Base-by-base conservation (phyloP, 2,329 filamentous ascomycete species). In the Blumeriella jaapii region DNA sequence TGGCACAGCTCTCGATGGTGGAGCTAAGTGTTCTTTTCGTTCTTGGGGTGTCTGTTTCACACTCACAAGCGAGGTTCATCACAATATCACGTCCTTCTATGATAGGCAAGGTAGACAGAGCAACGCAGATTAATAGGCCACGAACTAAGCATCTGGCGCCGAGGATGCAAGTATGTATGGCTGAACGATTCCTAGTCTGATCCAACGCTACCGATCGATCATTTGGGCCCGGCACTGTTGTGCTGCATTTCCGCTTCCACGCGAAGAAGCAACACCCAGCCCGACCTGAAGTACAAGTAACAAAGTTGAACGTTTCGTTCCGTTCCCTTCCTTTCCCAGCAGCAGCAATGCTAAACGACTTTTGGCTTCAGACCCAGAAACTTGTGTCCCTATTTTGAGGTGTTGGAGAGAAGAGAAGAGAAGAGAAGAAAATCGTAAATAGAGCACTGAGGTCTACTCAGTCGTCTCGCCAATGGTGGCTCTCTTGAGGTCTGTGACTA, bases 401-500 rank as follows among this genome's bases (percentile, higher is more conserved):
- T 24, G 20, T 32, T 14, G 18, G 4, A 27, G 12, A 11, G 19
- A 25, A 22, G 13, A 16, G 14, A 13, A 22, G 27, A 29, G 16
- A 8, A 10, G 4, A 12, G 13, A 13, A 13, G 13, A 27, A 8
- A 13, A 9, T 27, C n/a, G n/a, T n/a, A n/a, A n/a, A n/a, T n/a
- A n/a, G n/a, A n/a, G 13, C 25, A 13, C 3, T 4, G 22, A 18
- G 6, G 18, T 40, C 38, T 54, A 52, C 41, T 44, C 59, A 15
- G 25, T 7, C 46, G 60, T 60, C 46, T 77, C 73, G 56, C 79
- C 75, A 25, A 80, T 56, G 33, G 65, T 66, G 31, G 72, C 67
- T 49, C 71, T 67, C 58, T 77, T 63, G 39, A 80, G 59, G 44
- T 78, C 73, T 37, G 71, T 68, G 13, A 67, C 58, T 16, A 64